Evolutionary conservation across 208 protist genomes (phyloP).

Genomic region (Leptomonas seymouri): DNA sequence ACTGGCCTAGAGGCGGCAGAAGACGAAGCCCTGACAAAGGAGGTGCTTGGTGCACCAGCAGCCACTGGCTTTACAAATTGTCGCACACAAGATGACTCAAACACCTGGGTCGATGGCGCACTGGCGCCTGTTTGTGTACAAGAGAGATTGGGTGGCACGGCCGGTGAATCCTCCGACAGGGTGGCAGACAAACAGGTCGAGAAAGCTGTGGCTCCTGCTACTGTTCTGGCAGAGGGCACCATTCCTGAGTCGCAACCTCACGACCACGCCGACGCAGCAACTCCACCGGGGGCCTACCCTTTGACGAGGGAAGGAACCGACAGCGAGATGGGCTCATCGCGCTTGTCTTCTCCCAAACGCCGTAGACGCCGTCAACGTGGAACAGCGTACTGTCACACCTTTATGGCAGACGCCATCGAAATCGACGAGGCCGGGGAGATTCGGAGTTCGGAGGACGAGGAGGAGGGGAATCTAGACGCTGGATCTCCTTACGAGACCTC

Average conservation of each 20-base stretch:
- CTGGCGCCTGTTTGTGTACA: too few relatives aligned
- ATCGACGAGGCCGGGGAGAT: slow-evolving; percentile 15
- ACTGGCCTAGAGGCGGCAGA: too few relatives aligned
- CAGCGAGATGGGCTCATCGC: not conserved
- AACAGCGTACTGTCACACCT: not conserved
- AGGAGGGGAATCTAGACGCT: not conserved
- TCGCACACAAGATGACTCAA: too few relatives aligned
- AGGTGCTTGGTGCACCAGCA: too few relatives aligned
- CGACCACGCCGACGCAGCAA: not conserved
- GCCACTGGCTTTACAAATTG: too few relatives aligned
- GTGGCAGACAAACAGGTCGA: too few relatives aligned
- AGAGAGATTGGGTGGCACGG: too few relatives aligned
- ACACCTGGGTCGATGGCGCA: too few relatives aligned
- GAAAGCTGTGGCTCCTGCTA: not conserved
- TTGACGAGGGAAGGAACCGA: too few relatives aligned
- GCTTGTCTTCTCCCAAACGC: not conserved
- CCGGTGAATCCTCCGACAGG: too few relatives aligned
- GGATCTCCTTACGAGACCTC: not conserved
- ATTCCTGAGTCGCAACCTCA: too few relatives aligned
- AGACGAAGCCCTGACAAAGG: too few relatives aligned
- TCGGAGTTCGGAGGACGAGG: not conserved
- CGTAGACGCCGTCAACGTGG: slow-evolving; percentile 2
- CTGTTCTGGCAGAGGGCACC: not conserved
- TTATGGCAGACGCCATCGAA: slow-evolving; percentile 1
- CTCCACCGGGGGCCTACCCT: not conserved